Base-by-base conservation (phyloP, 1,284 basidiomycete genomes). In the Phellinidium pouzarii region DNA sequence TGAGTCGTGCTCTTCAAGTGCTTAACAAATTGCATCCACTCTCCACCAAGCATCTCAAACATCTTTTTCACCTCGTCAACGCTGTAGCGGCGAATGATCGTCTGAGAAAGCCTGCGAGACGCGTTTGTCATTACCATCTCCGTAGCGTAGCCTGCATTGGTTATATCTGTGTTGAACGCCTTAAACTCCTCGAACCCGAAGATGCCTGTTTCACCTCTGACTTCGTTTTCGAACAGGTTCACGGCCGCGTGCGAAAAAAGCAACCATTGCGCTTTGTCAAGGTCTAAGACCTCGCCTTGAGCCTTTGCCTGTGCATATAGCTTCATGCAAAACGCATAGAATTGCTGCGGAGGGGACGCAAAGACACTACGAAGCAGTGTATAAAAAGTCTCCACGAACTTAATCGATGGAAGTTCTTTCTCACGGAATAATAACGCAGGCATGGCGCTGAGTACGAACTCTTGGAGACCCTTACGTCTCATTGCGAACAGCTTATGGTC, bases 271-370 rank as follows among this genome's bases (percentile, higher is more conserved):
- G 67, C 17, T 58, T 43, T 2, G 50, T 14, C 8, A 58, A 48
- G n/a, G 70, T 62, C 11, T 2, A 37, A 22, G 27, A 60, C 44
- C 11, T 58, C 46, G 11, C 63, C 64, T 27, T 47, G 56, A 19
- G 58, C 59, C 48, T 58, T 60, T 27, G 64, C 56, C 31, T 61
- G 58, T 26, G 61, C 59, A 54, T 69, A 74, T 6, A 63, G 58
- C 23, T 61, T 58, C 22, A 71, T 50, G 43, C 64, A 56, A 29
- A 26, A 26, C 2, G 17, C 14, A 31, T 25, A n/a, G 31, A 26
- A 38, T 23, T 27, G 14, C n/a, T 14, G n/a, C 27, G 4, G 29
- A 4, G 34, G 31, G 20, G 23, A 14, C 25, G 58, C 36, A 12
- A 25, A 23, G 3, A 41, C 20, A 14, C 27, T 19, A 4, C 37